phyloP scores from a whole-genome alignment of 208 protist species.

The Angomonas deanei region DNA sequence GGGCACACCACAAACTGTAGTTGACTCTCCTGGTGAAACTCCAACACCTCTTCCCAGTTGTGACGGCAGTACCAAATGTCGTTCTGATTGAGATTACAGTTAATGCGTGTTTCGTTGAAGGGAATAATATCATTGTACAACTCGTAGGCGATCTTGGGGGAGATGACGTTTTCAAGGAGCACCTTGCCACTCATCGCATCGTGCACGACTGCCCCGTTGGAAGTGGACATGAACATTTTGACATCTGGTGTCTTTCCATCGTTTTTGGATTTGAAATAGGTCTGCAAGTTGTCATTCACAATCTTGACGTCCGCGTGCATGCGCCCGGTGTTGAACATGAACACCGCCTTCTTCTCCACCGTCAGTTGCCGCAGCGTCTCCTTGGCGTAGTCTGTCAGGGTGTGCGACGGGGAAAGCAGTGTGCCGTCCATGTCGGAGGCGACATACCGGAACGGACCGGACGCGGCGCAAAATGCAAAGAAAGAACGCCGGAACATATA shows the following conservation, averaged over 20 bases:
- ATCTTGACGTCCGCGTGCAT: constrained; percentile 30
- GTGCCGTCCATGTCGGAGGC: constrained; percentile 63
- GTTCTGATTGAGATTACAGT: constrained; percentile 48
- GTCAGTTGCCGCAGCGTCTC: constrained; percentile 38
- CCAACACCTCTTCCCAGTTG: constrained; percentile 35
- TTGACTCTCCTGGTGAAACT: constrained; percentile 27
- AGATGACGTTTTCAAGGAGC: constrained; percentile 16
- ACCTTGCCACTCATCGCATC: constrained; percentile 30
- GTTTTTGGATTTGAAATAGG: constrained; percentile 15
- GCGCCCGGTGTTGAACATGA: constrained; percentile 51
- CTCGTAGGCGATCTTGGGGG: constrained; percentile 23
- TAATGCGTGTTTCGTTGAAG: constrained; percentile 22
- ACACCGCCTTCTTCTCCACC: constrained; percentile 20
- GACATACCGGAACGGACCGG: constrained; percentile 23
- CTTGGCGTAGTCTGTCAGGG: constrained; percentile 30
- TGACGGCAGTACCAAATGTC: constrained; percentile 56
- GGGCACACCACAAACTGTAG: constrained; percentile 20
- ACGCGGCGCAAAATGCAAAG: neutral
- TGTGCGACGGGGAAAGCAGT: constrained; percentile 32
- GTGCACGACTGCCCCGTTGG: constrained; percentile 52
- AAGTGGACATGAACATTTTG: constrained; percentile 37
- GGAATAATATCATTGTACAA: constrained; percentile 20
- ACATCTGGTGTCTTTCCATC: neutral
- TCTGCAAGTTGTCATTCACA: constrained; percentile 30
- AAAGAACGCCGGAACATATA: neutral